phyloP scores from a whole-genome alignment of 2,329 filamentous ascomycete species.

The Coniochaeta sp. region DNA sequence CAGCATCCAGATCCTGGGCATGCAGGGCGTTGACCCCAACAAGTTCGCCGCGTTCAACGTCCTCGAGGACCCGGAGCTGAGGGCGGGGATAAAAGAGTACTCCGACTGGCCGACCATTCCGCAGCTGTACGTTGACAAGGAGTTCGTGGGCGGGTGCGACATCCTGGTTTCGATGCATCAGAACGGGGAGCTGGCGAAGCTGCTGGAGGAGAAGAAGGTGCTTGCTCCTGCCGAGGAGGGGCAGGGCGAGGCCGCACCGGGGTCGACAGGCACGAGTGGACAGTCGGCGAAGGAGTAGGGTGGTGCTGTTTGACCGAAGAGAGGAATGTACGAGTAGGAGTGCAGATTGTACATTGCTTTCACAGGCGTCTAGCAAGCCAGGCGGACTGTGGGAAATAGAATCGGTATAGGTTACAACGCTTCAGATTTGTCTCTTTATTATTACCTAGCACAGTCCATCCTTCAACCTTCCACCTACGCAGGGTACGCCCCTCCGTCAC shows the following conservation, averaged over 20 bases:
- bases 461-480: conserved; percentile 22
- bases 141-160: conserved; percentile 96
- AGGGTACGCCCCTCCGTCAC: conserved; percentile 67
- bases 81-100: conserved; percentile 97
- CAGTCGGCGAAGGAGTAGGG: not conserved
- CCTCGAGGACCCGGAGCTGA: conserved; percentile 80
- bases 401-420: too few relatives aligned
- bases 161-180: conserved; percentile 97
- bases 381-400: too few relatives aligned
- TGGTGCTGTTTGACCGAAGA: not conserved
- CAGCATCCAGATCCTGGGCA: conserved; percentile 85
- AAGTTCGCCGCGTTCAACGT: conserved; percentile 99
- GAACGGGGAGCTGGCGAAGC: conserved; percentile 83
- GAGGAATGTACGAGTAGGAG: not conserved
- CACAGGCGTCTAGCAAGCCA: not conserved
- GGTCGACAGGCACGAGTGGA: not conserved
- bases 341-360: not conserved
- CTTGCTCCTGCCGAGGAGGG: conserved; percentile 50
- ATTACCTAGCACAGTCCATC: not conserved
- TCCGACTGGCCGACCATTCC: conserved; percentile 99
- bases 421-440: not conserved
- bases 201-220: conserved; percentile 90
- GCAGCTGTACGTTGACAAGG: conserved; percentile 89
- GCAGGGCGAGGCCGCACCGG: not conserved
- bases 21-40: conserved; percentile 88